These are phyloP conservation scores for Fusarium aywerte DNA, from an alignment of 2,329 filamentous ascomycete species.

Conservation along the genomic window DNA sequence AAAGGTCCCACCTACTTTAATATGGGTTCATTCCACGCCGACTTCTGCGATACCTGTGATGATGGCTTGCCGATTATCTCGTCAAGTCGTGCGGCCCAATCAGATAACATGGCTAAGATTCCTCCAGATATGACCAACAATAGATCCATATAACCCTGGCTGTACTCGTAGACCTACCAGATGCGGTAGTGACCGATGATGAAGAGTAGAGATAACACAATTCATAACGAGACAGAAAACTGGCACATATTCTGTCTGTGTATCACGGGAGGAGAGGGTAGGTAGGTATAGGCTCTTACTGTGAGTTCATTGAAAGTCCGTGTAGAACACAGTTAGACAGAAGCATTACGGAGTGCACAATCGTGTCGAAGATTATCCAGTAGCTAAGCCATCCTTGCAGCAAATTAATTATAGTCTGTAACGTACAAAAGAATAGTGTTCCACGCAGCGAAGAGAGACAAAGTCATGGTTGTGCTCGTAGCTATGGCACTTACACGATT, in stretches of 20 bases:
- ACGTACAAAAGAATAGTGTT: no score
- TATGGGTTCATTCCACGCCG: slow-evolving; percentile 48
- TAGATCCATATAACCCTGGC: slow-evolving; percentile 32
- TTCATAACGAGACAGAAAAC: not conserved
- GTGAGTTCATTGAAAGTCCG: no score
- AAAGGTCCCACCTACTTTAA: slow-evolving; percentile 45
- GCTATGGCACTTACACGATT: no score
- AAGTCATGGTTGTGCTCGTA: no score
- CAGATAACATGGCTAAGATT: slow-evolving; percentile 48
- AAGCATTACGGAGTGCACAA: no score
- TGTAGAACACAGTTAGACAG: no score
- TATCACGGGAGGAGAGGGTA: not conserved
- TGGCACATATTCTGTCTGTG: not conserved
- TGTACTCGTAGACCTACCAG: not conserved
- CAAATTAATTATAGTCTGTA: no score
- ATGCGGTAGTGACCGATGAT: not conserved
- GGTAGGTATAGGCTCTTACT: not conserved
- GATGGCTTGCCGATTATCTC: slow-evolving; percentile 40
- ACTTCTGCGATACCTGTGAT: slow-evolving; percentile 42
- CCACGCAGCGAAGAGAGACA: no score
- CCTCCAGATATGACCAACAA: slow-evolving; percentile 40
- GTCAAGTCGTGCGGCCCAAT: slow-evolving; percentile 39
- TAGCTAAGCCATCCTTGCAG: no score
- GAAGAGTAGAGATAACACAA: not conserved
- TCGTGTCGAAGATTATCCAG: no score